Base-by-base conservation (phyloP, 345 rosid genomes). In the Geranium rotundifolium region DNA sequence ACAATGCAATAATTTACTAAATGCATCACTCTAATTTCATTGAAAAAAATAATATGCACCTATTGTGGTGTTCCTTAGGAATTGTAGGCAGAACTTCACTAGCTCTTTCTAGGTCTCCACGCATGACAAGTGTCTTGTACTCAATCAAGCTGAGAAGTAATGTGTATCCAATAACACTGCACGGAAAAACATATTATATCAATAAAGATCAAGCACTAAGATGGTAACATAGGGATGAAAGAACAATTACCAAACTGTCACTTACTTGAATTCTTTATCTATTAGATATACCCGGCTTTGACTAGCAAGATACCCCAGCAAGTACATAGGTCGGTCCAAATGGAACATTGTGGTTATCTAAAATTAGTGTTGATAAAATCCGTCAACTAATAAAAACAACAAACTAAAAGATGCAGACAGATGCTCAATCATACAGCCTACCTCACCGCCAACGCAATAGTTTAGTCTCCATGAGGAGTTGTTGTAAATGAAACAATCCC, bases 381-480 rank as follows among this genome's bases (percentile, higher is more conserved):
- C 41, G 41, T 34, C 41, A 34, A 34, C 41, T 5, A 34, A 4
- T 34, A 34, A 34, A 34, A 34, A 5, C 41, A 34, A 4, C 41
- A 34, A 34, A 34, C 41, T 34, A 34, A 34, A 34, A 8, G 7
- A 34, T 34, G 41, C 41, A 34, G 41, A 34, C 41, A 8, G 10
- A 34, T 34, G 41, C 41, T 34, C 41, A 34, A 34, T 34, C 41
- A 34, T 34, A 34, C 41, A 60, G 55, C 63, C 68, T 85, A 95
- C 99, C 99, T 95, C 97, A 65, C 99, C 99, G 69, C 99, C 97
- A 52, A 95, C 97, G 74, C 99, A 90, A 71, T 95, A 95, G 75
- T 95, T 95, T 69, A 95, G 97, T 71, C 96, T 90, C 97, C 96
- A 90, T 13, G 97, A 79, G 59, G 97, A 82, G 77, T 95, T 95